Conservation (phyloP, 306 rosid species). For the Cucumis sativus region Cucumber_9930_V3 NC_026656.2:14707001-14707500, state of each 20-base stretch:
- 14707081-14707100: not conserved
- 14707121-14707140: not conserved
- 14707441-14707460: not conserved
- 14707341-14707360: not conserved
- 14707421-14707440: not conserved
- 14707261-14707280: not conserved
- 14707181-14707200: not conserved
- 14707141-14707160: not conserved
- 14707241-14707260: not conserved
- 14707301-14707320: not conserved
- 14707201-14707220: not conserved
- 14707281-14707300: not conserved
- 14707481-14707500: not conserved
- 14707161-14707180: not conserved
- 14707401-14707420: not conserved
- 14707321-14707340: not conserved
- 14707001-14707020: not conserved
- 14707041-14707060: not conserved
- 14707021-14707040: not conserved
- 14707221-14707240: not conserved
- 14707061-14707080: not conserved
- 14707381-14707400: no score
- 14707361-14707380: not conserved
- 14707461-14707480: not conserved
- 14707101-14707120: not conserved